Evolutionary conservation across 228 moss, liverwort and hornwort genomes (phyloP), one percentile per base, ranked within the genome.

Genomic region (Sphagnum fallax): DNA sequence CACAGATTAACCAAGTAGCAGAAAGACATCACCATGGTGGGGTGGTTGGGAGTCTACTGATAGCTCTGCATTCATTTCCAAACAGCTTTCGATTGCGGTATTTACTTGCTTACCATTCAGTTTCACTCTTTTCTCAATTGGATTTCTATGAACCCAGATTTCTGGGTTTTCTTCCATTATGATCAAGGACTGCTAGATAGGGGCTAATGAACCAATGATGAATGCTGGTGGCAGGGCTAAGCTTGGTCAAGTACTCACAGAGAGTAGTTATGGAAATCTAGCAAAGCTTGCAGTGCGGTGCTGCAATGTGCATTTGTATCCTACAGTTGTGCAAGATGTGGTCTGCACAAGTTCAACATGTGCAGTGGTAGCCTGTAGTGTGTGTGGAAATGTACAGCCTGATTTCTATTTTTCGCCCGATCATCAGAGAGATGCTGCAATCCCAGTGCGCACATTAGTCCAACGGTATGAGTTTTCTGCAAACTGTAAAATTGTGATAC

Each of bases 211-310:
- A 32, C 32, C 32, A 55, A 8, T 55, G 9, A 8, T 81, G 51
- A 58, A 75, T 70, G 50, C 52, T 72, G 71, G 62, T 75, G 60
- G 53, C 74, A 97, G 97, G 72, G 71, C 78, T 70, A 87, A 90
- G 81, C 89, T 98, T 65, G 89, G 93, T 74, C 80, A 85, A 71
- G 77, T 90, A 77, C 85, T 98, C 60, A 80, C 81, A 50, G 86
- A 85, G 73, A 87, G 87, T 76, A 88, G 81, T 18, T 70, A 68
- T 63, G 93, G 90, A 51, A 80, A 80, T 18, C 73, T 76, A 67
- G 86, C 93, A 67, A 73, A 80, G 65, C 75, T 87, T 57, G 82
- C 86, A 49, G 72, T 83, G 61, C 84, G 81, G 72, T 93, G 87
- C 78, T 98, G 93, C 83, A 78, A 76, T 72, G 81, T 82, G 65